Percentiles rank a stretch among this genome's conserved stretches.
These are phyloP conservation scores for Cercospora sesami DNA, from an alignment of 2,329 filamentous ascomycete genomes.

Conservation along the genomic window DNA sequence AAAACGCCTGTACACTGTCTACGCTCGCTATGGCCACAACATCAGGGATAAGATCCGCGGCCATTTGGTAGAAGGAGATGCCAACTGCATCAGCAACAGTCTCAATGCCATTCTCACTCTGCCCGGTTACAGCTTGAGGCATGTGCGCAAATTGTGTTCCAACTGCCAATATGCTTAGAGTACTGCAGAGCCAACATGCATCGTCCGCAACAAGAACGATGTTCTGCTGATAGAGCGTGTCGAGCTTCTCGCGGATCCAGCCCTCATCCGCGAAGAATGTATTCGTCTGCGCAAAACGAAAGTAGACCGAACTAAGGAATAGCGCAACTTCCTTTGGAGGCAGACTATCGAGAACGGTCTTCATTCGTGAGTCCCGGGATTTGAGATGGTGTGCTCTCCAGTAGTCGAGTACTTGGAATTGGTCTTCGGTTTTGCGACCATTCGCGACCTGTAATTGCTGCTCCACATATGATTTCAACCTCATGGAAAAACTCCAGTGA, in stretches of 20 bases:
- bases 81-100: constrained; percentile 43
- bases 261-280: constrained; percentile 48
- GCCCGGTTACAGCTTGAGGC: constrained; percentile 7
- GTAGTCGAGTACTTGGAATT: constrained; percentile 39
- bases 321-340: constrained; percentile 49
- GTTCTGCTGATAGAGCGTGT: constrained; percentile 42
- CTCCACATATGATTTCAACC: constrained; percentile 46
- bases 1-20: constrained; percentile 57
- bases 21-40: constrained; percentile 58
- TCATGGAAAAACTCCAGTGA: constrained; percentile 48
- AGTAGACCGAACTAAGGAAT: constrained; percentile 46
- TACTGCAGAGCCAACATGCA: constrained; percentile 43
- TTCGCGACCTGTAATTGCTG: constrained; percentile 35
- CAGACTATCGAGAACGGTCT: constrained; percentile 43
- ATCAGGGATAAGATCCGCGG: constrained; percentile 56
- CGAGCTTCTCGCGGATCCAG: constrained; percentile 44
- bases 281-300: constrained; percentile 47
- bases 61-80: constrained; percentile 58
- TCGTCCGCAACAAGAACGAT: constrained; percentile 42
- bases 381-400: constrained; percentile 47
- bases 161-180: constrained; percentile 43
- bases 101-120: constrained; percentile 37
- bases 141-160: constrained; percentile 48
- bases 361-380: constrained; percentile 42
- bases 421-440: constrained; percentile 9